Evolutionary conservation across 2,329 filamentous ascomycete species (phyloP), one percentile per base, ranked within the genome.

Genomic region (Sclerotiophoma versabilis): DNA sequence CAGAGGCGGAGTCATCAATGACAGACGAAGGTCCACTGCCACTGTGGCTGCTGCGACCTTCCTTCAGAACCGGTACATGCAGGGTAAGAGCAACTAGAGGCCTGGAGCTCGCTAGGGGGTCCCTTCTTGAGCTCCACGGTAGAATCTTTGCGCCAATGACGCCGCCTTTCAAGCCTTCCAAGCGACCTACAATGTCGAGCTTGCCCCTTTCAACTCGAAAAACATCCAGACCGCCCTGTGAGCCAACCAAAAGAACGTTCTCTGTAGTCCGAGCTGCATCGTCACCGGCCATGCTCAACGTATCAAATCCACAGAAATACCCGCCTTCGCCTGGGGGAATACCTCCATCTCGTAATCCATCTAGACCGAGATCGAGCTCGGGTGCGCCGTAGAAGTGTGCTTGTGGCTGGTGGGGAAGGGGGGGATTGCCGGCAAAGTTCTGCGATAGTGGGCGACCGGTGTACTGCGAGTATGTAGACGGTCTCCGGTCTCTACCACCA

Each of bases 141-240:
- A 97, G 75, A 20, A 97, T 86, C 75, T 93, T 96, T 49, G 93
- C 93, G 60, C 89, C 84, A 59, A 92, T 80, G 1, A 97, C 90
- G 19, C 87, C 87, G 33, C 93, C 93, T 64, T 87, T 85, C 23
- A 97, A 79, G 4, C 91, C 91, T 67, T 89, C 88, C 41, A 97
- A 77, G 50, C 85, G 85, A 17, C 87, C 87, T 25, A 92, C 77
- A 19, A 85, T 81, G 49, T 91, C 88, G 48, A 91, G 74, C 42
- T 89, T 89, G 57, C 87, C 86, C 67, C 88, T 90, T 36, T 87
- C 85, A 25, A 96, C 83, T 17, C 85, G 81, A 61, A 91, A 88
- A 14, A 96, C 83, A 59, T 93, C 89, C 43, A 97, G 71, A 1
- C 88, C 88, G 34, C 91, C 91, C 70, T 96, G 89, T 62, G 87